These are phyloP conservation scores for Cucumis cinereus DNA, from an alignment of 306 rosid genomes.

Conservation along the genomic window DNA sequence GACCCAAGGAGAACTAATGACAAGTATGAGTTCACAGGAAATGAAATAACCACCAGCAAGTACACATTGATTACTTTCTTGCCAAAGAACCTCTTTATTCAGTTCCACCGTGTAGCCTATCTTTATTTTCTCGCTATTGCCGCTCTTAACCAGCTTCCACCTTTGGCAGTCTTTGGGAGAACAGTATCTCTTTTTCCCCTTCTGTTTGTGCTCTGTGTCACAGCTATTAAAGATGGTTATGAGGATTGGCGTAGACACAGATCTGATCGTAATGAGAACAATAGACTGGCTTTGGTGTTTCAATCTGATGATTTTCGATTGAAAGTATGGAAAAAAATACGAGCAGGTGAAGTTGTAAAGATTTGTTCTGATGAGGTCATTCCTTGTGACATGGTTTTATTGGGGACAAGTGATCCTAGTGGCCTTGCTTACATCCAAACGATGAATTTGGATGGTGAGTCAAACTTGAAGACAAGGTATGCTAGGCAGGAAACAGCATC, in stretches of 20 bases:
- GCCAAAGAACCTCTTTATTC: conserved; percentile 84
- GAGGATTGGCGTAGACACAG: conserved; percentile 96
- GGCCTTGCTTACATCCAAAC: conserved; percentile 97
- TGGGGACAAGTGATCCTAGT: conserved; percentile 92
- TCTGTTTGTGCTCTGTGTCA: conserved; percentile 74
- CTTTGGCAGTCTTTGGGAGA: conserved; percentile 89
- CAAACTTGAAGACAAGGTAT: conserved; percentile 93
- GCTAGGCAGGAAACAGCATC: conserved; percentile 79
- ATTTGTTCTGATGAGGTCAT: conserved; percentile 69
- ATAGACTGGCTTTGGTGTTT: conserved; percentile 55
- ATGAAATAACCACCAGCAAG: conserved; percentile 74
- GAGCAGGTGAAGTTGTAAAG: conserved; percentile 81
- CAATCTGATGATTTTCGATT: conserved; percentile 40
- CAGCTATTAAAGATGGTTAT: conserved; percentile 92
- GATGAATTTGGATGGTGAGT: conserved; percentile 97
- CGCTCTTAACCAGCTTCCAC: conserved; percentile 96
- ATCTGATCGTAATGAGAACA: conserved; percentile 82
- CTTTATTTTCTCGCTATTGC: conserved; percentile 91
- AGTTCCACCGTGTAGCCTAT: conserved; percentile 91
- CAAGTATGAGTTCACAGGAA: conserved; percentile 81
- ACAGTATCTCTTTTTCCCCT: conserved; percentile 82
- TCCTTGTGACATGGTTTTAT: conserved; percentile 91
- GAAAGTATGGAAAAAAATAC: conserved; percentile 67
- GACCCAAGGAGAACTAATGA: conserved; percentile 73
- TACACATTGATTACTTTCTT: conserved; percentile 76